Percentiles rank a stretch among this genome's conserved stretches.
These are phyloP conservation scores for Neospora caninum DNA, from an alignment of 169 alveolate species.

Conservation along the genomic window DNA sequence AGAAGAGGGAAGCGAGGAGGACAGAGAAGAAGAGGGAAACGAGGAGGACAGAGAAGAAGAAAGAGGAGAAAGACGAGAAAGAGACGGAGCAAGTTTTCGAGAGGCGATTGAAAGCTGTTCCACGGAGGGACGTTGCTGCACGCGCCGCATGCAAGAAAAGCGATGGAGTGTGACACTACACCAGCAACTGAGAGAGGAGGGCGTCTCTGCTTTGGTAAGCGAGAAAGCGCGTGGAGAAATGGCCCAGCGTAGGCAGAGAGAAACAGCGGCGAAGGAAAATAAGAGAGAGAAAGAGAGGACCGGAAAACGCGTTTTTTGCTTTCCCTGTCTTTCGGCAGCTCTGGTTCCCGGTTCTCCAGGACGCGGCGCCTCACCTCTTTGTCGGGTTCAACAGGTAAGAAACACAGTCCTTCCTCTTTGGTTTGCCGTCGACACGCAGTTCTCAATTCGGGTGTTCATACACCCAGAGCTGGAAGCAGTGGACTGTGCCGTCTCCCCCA, in stretches of 20 bases:
- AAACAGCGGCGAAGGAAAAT: not conserved
- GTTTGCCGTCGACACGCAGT: not conserved
- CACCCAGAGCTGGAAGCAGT: too few relatives aligned
- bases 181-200: not conserved
- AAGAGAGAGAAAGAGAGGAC: not conserved
- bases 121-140: not conserved
- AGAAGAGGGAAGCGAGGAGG: not conserved
- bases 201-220: not conserved
- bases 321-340: not conserved
- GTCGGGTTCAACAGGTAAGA: conserved; percentile 17
- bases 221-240: not conserved
- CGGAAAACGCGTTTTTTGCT: not conserved
- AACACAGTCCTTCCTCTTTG: not conserved
- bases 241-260: not conserved
- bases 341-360: not conserved
- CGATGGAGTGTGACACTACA: not conserved
- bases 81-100: not conserved
- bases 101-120: too few relatives aligned
- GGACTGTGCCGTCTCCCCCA: too few relatives aligned
- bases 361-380: not conserved
- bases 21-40: not conserved
- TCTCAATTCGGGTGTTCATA: not conserved
- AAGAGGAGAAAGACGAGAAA: not conserved
- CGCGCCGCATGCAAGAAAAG: not conserved
- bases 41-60: not conserved